phyloP scores from a whole-genome alignment of 805 yeast genomes.

The Lipomyces starkeyi region DNA sequence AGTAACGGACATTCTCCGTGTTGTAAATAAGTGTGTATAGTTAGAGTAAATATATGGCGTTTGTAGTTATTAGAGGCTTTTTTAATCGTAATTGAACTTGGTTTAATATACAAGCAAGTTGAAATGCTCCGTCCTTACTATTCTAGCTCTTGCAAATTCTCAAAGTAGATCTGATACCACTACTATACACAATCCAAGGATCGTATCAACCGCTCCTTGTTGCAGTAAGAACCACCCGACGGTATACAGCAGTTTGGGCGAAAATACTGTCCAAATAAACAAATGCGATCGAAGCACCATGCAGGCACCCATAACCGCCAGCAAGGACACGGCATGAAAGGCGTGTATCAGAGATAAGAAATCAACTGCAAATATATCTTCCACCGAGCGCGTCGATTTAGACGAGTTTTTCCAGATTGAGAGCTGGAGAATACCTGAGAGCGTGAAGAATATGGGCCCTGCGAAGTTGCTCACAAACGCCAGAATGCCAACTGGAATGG shows the following conservation, averaged over 20 bases:
- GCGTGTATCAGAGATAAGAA: conserved; percentile 48
- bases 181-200: conserved; percentile 12
- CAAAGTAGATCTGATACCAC: conserved; percentile 17
- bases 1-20: background rate
- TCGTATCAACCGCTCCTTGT: conserved; percentile 28
- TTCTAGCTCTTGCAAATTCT: background rate
- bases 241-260: conserved; percentile 85
- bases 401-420: conserved; percentile 19
- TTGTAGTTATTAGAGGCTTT: background rate
- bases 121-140: background rate
- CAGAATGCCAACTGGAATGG: conserved; percentile 72
- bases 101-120: background rate
- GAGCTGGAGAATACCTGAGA: conserved; percentile 47
- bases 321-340: conserved; percentile 66
- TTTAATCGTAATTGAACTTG: background rate
- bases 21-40: background rate
- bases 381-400: conserved; percentile 16
- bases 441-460: conserved; percentile 72
- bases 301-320: conserved; percentile 71
- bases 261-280: conserved; percentile 97
- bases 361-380: conserved; percentile 36
- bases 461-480: conserved; percentile 86
- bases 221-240: conserved; percentile 64
- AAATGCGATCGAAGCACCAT: conserved; percentile 77
- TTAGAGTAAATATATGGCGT: background rate